Evolutionary conservation across 2,329 filamentous ascomycete species (phyloP).

Genomic region (Ophiostoma ulmi): DNA sequence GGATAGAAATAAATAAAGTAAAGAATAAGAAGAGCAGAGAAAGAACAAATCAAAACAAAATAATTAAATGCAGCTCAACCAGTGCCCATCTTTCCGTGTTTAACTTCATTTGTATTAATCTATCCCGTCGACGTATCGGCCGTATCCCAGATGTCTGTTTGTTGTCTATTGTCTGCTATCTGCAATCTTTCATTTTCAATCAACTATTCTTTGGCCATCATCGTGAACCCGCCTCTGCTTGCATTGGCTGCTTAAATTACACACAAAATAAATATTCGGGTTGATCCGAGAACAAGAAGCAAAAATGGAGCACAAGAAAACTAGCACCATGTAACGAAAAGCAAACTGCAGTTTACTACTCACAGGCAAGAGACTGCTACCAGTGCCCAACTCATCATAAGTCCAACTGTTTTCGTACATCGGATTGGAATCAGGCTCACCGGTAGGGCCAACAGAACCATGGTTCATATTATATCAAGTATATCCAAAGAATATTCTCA

Average conservation of each 20-base stretch:
- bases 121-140: conserved; percentile 3
- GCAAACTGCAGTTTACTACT: background rate
- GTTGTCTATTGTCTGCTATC: background rate
- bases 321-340: background rate
- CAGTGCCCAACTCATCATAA: background rate
- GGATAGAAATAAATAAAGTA: background rate
- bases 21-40: background rate
- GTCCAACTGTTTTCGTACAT: background rate
- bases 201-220: background rate
- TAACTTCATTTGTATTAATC: background rate
- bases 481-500: background rate
- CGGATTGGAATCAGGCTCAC: background rate
- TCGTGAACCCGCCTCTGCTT: background rate
- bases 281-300: background rate
- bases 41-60: background rate
- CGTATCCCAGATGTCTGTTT: background rate
- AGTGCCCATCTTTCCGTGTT: background rate
- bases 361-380: background rate
- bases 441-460: background rate
- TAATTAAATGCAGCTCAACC: background rate
- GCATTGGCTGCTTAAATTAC: background rate
- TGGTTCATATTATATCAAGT: background rate
- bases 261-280: background rate
- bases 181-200: too few species aligned
- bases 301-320: background rate